phyloP scores from a whole-genome alignment of 257 asterid genomes.

The Solanum medicagineum region DNA sequence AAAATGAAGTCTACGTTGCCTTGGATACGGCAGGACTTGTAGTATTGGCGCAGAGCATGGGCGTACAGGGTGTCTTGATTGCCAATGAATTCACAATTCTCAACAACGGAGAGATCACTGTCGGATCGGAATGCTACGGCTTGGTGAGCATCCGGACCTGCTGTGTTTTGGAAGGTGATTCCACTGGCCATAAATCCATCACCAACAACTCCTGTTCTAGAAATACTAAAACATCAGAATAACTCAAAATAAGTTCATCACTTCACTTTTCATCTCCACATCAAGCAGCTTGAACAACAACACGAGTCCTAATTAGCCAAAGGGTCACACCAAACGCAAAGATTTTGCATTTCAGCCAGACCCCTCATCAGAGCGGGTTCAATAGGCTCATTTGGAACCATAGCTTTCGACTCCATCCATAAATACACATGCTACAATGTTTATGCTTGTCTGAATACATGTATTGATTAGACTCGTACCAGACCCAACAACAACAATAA shows the following conservation, averaged over 20 bases:
- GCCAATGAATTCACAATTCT: constrained; percentile 17
- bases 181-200: constrained; percentile 26
- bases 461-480: neutral
- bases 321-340: neutral
- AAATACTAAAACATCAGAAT: neutral
- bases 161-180: constrained; percentile 17
- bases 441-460: neutral
- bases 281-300: neutral
- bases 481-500: too few relatives aligned
- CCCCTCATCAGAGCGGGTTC: neutral
- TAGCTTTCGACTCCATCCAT: neutral
- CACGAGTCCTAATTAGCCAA: neutral
- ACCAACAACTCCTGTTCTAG: constrained; percentile 10
- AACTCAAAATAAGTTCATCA: neutral
- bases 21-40: constrained; percentile 18
- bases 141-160: constrained; percentile 20
- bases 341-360: neutral
- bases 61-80: constrained; percentile 24
- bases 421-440: neutral
- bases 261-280: neutral
- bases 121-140: constrained; percentile 23
- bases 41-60: constrained; percentile 19
- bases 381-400: neutral
- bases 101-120: constrained; percentile 11
- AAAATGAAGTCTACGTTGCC: constrained; percentile 24